Percentiles rank a stretch among this genome's conserved stretches.
Conservation (phyloP, 2,329 filamentous ascomycete species). For the Lasiodiplodia gonubiensis region DNA sequence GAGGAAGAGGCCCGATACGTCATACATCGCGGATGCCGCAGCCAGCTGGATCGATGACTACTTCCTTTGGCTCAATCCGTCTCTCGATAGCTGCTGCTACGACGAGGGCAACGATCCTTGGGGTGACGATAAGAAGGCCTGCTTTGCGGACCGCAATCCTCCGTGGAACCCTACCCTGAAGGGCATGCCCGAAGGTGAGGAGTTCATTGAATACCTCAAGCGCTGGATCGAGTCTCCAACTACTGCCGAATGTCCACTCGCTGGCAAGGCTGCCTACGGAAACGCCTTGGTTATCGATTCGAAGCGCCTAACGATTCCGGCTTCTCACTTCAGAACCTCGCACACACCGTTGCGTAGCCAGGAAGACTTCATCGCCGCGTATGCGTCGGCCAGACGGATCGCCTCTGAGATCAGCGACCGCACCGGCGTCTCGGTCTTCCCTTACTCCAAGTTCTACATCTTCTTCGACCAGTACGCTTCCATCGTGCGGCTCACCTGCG, state of each 20-base stretch:
- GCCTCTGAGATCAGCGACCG: constrained; percentile 73
- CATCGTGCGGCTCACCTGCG: constrained; percentile 79
- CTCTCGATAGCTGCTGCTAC: constrained; percentile 73
- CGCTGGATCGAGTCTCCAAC: constrained; percentile 84
- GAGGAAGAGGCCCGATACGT: constrained; percentile 84
- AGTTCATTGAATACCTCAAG: constrained; percentile 84
- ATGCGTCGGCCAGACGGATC: constrained; percentile 87
- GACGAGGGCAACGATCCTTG: constrained; percentile 50
- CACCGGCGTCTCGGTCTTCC: constrained; percentile 84
- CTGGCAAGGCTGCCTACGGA: constrained; percentile 85
- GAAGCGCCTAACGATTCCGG: constrained; percentile 69
- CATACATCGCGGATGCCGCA: constrained; percentile 84
- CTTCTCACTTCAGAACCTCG: constrained; percentile 89
- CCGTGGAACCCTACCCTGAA: constrained; percentile 87
- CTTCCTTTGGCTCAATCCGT: constrained; percentile 94
- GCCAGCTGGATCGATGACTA: constrained; percentile 98
- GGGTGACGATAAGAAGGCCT: constrained; percentile 57
- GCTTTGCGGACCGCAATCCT: constrained; percentile 78
- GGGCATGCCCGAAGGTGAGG: constrained; percentile 92
- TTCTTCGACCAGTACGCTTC: constrained; percentile 97
- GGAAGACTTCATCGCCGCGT: constrained; percentile 89
- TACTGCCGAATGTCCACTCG: constrained; percentile 82
- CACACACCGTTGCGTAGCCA: constrained; percentile 89
- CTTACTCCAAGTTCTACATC: constrained; percentile 97
- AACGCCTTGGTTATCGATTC: constrained; percentile 80